Conservation (phyloP, 2,329 filamentous ascomycete genomes). For the Grosmannia clavigera region DNA sequence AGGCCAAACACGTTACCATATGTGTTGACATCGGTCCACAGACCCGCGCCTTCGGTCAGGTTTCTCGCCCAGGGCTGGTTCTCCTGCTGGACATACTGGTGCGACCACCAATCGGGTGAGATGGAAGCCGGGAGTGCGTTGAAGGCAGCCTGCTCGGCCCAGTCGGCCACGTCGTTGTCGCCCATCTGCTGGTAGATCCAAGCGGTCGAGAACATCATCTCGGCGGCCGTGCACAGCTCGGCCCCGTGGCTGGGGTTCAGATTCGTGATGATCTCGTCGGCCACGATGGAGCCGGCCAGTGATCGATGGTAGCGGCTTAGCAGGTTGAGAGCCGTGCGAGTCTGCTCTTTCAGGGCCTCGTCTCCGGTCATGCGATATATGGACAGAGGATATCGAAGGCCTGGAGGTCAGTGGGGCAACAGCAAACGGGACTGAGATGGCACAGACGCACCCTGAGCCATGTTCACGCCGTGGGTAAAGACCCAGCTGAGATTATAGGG, state of each 20-base stretch:
- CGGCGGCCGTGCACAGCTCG: conserved; percentile 38
- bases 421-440: too few relatives aligned
- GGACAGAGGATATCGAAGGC: conserved; percentile 30
- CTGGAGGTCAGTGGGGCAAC: neutral
- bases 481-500: conserved; percentile 16
- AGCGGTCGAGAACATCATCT: conserved; percentile 36
- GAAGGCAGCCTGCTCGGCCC: conserved; percentile 35
- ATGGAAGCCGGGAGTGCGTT: conserved; percentile 38
- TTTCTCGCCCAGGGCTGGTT: conserved; percentile 39
- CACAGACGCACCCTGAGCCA: conserved; percentile 23
- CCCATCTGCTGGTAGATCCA: conserved; percentile 38
- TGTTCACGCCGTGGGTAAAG: conserved; percentile 34
- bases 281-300: conserved; percentile 33
- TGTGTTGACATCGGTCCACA: conserved; percentile 34
- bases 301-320: conserved; percentile 34
- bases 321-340: conserved; percentile 29
- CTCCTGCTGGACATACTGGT: conserved; percentile 38
- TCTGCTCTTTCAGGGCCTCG: conserved; percentile 25
- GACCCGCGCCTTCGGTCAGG: conserved; percentile 16
- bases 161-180: conserved; percentile 30
- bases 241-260: conserved; percentile 29
- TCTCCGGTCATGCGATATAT: conserved; percentile 32
- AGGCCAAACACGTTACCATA: conserved; percentile 36
- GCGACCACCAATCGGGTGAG: conserved; percentile 41
- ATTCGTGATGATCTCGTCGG: conserved; percentile 34